Evolutionary conservation across 768 basidiomycete genomes (phyloP), one percentile per base, ranked within the genome.

Genomic region (Leccinum pellstonianum): DNA sequence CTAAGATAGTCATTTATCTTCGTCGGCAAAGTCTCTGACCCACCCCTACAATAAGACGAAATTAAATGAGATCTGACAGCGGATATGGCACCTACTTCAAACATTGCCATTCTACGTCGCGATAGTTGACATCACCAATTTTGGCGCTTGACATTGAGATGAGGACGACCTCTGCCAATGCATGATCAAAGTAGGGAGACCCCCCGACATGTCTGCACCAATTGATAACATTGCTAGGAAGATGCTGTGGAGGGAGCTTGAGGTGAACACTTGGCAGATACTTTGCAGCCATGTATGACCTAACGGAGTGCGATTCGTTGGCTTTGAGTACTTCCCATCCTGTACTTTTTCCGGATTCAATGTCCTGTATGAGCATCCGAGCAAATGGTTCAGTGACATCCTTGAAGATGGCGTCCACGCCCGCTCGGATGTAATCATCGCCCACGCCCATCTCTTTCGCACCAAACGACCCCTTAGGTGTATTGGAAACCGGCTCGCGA

Each of bases 261-360:
- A 71, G 56, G 51, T 52, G 51, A 12, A 25, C 21, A 41, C 70
- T 69, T 7, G 64, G 64, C 1, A 68, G 43, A 37, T 70, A 70
- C 56, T 68, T 64, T 21, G 57, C 29, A 29, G 59, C 54, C 62
- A 66, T 66, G 55, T 66, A 64, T 3, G 65, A 61, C 8, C 73
- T 63, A 5, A 66, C 50, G 11, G 76, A 68, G 62, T 73, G 64
- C 8, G 55, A 54, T 23, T 77, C 71, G 25, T 64, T 66, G 21
- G 55, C 55, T 65, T 55, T 68, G 55, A 76, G 55, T 0, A 63
- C 56, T 2, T 74, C 52, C 71, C 70, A 75, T n/a, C 70, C 75
- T 7, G 35, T 57, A 33, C 33, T 23, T 50, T 51, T 31, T 7
- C 61, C 61, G 14, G 62, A 63, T 54, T 66, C 43, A 17, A 73